Conservation (phyloP, 106 monocot genomes). For the Agapanthus africanus region DNA sequence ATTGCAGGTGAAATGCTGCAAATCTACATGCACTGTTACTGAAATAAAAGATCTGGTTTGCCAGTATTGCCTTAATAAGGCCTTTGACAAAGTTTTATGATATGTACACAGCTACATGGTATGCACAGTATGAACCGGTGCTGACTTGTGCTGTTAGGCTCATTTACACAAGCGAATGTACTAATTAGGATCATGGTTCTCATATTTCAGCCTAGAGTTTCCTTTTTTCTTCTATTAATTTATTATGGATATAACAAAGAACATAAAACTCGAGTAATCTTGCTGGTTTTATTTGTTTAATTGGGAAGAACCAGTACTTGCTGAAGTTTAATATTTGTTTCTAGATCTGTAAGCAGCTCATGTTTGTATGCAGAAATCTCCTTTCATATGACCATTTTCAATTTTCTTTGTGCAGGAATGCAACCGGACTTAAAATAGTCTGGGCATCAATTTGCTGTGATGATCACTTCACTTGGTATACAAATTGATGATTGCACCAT, state of each 20-base stretch:
- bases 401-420: conserved; percentile 1
- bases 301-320: not conserved
- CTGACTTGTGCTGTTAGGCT: not conserved
- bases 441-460: conserved; percentile 12
- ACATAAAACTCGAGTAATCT: no score
- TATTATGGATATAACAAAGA: conserved; percentile 3
- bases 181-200: not conserved
- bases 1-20: conserved; percentile 16
- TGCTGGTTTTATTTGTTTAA: no score
- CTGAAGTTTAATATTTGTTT: not conserved
- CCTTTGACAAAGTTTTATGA: conserved; percentile 19
- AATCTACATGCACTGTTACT: conserved; percentile 15
- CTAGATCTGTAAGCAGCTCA: no score
- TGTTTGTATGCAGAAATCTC: not conserved
- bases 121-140: not conserved
- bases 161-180: not conserved
- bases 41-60: conserved; percentile 14
- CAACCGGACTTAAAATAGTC: conserved; percentile 2
- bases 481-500: not conserved
- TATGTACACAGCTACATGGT: conserved; percentile 16
- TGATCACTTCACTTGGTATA: conserved; percentile 16
- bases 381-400: not conserved
- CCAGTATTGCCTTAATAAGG: conserved; percentile 15
- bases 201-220: not conserved
- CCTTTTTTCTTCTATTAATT: not conserved